Conservation (phyloP, 2,329 filamentous ascomycete genomes). For the Calonectria pauciramosa region DNA sequence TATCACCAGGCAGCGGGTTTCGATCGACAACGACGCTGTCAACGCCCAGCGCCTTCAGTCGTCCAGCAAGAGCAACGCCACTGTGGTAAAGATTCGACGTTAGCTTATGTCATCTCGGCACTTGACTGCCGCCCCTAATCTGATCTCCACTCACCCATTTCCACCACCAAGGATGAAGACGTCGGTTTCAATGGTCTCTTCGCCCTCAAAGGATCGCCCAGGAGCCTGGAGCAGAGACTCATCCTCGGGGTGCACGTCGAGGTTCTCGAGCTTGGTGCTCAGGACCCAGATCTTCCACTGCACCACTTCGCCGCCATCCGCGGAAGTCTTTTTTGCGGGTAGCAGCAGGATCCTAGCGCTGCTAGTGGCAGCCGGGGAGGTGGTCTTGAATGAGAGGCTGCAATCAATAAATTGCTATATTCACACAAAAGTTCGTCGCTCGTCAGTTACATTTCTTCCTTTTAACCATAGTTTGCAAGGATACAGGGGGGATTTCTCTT, state of each 20-base stretch:
- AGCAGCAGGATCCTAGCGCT: constrained; percentile 25
- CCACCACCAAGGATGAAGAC: constrained; percentile 36
- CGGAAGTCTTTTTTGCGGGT: not conserved
- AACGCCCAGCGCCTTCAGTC: constrained; percentile 31
- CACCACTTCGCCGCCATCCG: not conserved
- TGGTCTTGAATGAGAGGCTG: constrained; percentile 19
- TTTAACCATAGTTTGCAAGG: not conserved
- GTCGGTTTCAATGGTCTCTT: not conserved
- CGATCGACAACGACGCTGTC: constrained; percentile 31
- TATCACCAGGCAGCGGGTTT: constrained; percentile 27
- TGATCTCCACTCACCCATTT: constrained; percentile 20
- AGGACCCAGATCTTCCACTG: constrained; percentile 38
- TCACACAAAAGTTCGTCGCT: rapidly evolving
- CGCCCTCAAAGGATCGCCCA: not conserved
- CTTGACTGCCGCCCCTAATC: not conserved
- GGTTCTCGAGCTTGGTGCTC: constrained; percentile 27
- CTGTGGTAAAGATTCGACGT: not conserved
- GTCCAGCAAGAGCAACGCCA: constrained; percentile 18
- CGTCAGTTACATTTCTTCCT: not conserved
- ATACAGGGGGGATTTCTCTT: not conserved
- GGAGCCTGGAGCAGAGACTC: constrained; percentile 12
- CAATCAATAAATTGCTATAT: constrained; percentile 32
- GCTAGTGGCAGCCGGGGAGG: constrained; percentile 6
- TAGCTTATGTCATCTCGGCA: not conserved
- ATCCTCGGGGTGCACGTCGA: constrained; percentile 26